phyloP scores from a whole-genome alignment of 257 asterid genomes.

The Scutellaria minor region DNA sequence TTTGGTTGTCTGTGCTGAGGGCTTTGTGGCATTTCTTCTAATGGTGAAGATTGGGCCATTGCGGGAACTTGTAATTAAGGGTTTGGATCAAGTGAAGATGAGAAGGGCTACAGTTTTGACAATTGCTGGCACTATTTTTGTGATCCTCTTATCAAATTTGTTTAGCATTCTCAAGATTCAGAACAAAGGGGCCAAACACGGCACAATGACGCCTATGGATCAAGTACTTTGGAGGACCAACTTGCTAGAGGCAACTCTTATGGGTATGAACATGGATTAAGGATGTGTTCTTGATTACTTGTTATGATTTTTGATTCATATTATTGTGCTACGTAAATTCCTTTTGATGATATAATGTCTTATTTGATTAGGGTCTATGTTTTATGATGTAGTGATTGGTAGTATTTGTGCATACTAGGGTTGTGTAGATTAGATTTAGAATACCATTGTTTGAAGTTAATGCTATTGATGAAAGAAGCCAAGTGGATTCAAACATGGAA shows the following conservation, averaged over 20 bases:
- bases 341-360: neutral
- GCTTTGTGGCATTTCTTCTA: conserved; percentile 76
- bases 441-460: neutral
- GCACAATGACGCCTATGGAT: conserved; percentile 99
- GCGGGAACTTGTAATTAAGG: conserved; percentile 82
- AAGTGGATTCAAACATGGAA: neutral
- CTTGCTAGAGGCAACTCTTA: conserved; percentile 94
- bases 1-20: conserved; percentile 74
- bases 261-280: conserved; percentile 57
- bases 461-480: neutral
- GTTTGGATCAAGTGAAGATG: conserved; percentile 87
- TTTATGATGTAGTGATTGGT: neutral
- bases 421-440: conserved; percentile 7
- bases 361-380: neutral
- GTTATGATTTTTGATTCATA: conserved; percentile 27
- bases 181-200: conserved; percentile 93
- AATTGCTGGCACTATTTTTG: conserved; percentile 77
- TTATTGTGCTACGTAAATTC: neutral
- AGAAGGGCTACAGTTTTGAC: conserved; percentile 88
- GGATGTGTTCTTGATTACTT: neutral
- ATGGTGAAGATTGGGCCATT: conserved; percentile 93
- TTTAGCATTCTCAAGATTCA: conserved; percentile 88
- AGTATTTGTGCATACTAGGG: neutral
- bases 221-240: conserved; percentile 98
- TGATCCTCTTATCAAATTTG: conserved; percentile 71